These are phyloP conservation scores for Hyphopichia buzzinii DNA, from an alignment of 1,139 yeast genomes.

Conservation along the genomic window DNA sequence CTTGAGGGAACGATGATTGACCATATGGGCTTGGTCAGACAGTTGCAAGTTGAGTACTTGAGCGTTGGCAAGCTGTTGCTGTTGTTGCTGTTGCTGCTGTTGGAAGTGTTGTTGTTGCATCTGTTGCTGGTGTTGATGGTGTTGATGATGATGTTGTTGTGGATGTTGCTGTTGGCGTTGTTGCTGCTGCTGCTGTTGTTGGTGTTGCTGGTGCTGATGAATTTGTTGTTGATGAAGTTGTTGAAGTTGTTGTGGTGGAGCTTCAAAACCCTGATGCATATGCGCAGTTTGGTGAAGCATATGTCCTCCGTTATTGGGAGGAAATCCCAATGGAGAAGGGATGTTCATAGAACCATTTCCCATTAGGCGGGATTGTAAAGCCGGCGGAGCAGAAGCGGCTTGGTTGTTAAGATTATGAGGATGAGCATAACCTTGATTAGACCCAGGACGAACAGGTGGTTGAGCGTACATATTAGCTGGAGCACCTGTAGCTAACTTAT, in stretches of 20 bases:
- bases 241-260: conserved; percentile 8
- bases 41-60: conserved; percentile 1
- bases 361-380: conserved; percentile 5
- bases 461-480: conserved; percentile 4
- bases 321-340: conserved; percentile 6
- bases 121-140: conserved; percentile 13
- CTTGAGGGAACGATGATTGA: conserved; percentile 3
- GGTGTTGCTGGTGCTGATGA: conserved; percentile 12
- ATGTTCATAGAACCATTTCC: conserved; percentile 6
- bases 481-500: conserved; percentile 1
- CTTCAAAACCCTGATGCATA: conserved; percentile 7
- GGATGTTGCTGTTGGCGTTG: conserved; percentile 12
- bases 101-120: conserved; percentile 6
- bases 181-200: conserved; percentile 10
- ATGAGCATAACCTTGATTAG: conserved; percentile 2
- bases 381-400: conserved; percentile 4
- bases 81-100: conserved; percentile 8
- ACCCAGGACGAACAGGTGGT: conserved; percentile 4
- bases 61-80: conserved; percentile 7
- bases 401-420: conserved; percentile 1
- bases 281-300: conserved; percentile 3
- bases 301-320: conserved; percentile 4
- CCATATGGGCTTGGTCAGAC: conserved; percentile 2
- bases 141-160: conserved; percentile 14
- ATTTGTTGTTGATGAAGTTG: conserved; percentile 9